These are phyloP conservation scores for Chlorophyllum brunneum DNA, from an alignment of 768 basidiomycete species.

Conservation along the genomic window DNA sequence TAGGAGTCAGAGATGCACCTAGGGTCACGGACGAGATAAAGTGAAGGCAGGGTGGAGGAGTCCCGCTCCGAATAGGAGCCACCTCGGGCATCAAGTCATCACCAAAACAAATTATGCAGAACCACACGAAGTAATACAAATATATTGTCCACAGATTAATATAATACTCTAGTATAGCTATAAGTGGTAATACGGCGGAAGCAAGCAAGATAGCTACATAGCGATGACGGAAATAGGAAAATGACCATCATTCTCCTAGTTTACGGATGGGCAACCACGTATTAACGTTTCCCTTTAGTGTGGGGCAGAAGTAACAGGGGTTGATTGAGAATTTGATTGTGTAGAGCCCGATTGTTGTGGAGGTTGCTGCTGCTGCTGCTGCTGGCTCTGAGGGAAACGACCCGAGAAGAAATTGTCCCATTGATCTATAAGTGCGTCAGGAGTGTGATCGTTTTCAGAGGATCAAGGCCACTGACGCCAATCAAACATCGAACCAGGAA, in stretches of 20 bases:
- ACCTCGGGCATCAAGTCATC: constrained; percentile 6
- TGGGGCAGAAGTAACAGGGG: constrained; percentile 1
- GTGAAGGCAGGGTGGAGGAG: neutral
- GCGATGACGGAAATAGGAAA: neutral
- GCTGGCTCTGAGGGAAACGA: constrained; percentile 38
- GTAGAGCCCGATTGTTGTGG: constrained; percentile 15
- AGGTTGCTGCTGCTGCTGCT: constrained; percentile 22
- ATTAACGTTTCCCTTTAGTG: neutral
- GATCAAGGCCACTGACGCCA: constrained; percentile 53
- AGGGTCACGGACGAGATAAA: neutral
- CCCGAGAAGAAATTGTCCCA: constrained; percentile 77
- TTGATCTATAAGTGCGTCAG: constrained; percentile 46
- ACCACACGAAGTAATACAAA: constrained; percentile 8
- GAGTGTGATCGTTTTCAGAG: neutral
- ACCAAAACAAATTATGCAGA: constrained; percentile 1
- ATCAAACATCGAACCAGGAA: constrained; percentile 84
- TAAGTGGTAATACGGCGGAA: neutral
- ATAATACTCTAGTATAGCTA: constrained; percentile 9
- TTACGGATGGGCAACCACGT: constrained; percentile 2
- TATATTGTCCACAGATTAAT: constrained; percentile 8
- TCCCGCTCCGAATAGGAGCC: too few relatives aligned
- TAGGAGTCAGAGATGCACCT: neutral
- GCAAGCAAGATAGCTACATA: constrained; percentile 3
- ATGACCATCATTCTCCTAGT: neutral
- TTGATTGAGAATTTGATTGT: constrained; percentile 2